Base-by-base conservation (phyloP, 371 early-diverging fungal species). In the Polyrhizophydium stewartii region DNA sequence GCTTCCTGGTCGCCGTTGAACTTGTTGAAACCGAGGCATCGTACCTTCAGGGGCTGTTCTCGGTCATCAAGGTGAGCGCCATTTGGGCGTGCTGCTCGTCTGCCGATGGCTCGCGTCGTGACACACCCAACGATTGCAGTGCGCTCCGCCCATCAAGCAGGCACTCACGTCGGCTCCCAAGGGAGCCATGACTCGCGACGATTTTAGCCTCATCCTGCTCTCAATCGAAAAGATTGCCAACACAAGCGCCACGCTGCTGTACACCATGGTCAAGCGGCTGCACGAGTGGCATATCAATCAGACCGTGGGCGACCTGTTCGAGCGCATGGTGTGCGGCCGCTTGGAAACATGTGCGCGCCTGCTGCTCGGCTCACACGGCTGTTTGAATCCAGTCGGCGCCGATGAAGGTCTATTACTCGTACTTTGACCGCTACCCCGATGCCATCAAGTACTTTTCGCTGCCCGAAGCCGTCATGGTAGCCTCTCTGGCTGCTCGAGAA, bases 1-100 rank as follows among this genome's bases (percentile, higher is more conserved):
- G 68, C 19, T 27, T 58, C 19, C 55, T 68, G 56, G 63, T 68
- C 30, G 56, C 51, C 17, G 63, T 43, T 17, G 68, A 68, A 28
- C 52, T 68, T 47, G 31, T 68, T 21, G 64, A 63, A 13, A 68
- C 63, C 12, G 68, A 68, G 56, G 59, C 62, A 2, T 60, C 64
- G 7, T 68, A 64, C 47, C 60, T 68, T 6, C 50, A 52, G 38
- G 64, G 61, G 30, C 61, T 68, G 6, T 55, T 68, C 19, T 45
- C 37, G 5, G 30, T 68, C 24, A 61, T 62, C 57, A 63, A 64
- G 64, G 60, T 62, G 33, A 0, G 33, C 9, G 12, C 43, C 38
- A 30, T 33, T 21, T 58, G 27, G n/a, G 33, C 10, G 21, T 30
- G 31, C 43, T 55, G 43, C 5, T 5, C 5, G 22, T 9, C 47